Conservation (phyloP, 2,329 filamentous ascomycete species). For the Orbilia blumenaviensis region DNA sequence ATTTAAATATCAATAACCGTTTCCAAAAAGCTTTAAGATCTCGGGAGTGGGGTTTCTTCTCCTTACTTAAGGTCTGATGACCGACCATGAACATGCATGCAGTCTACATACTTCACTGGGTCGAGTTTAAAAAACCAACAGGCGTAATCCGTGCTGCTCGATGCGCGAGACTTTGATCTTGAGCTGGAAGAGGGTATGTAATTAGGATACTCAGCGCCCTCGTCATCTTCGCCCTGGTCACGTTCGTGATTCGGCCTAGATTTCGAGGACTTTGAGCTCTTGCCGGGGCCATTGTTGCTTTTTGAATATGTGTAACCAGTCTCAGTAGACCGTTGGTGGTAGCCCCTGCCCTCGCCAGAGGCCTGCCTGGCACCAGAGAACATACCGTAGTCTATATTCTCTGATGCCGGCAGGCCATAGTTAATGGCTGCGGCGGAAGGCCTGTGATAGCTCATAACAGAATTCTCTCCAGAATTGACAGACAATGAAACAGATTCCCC, state of each 20-base stretch:
- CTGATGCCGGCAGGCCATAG: conserved; percentile 15
- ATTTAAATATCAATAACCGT: background rate
- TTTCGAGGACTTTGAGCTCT: background rate
- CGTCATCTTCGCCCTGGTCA: conserved; percentile 29
- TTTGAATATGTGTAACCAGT: conserved; percentile 2
- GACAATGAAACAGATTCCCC: conserved; percentile 4
- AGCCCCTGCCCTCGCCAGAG: conserved; percentile 2
- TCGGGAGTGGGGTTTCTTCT: background rate
- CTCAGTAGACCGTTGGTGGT: background rate
- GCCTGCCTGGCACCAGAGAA: conserved; percentile 11
- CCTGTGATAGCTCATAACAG: background rate
- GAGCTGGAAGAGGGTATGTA: conserved; percentile 32
- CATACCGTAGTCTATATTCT: conserved; percentile 3
- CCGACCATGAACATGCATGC: conserved; percentile 45
- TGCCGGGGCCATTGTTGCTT: background rate
- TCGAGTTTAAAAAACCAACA: conserved; percentile 52
- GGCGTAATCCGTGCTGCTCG: conserved; percentile 26
- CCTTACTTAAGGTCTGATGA: conserved; percentile 50
- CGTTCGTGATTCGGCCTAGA: background rate
- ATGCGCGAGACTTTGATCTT: conserved; percentile 3
- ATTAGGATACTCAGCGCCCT: conserved; percentile 3
- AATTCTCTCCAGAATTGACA: background rate
- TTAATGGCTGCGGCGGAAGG: background rate
- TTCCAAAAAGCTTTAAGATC: background rate
- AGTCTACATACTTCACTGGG: conserved; percentile 45